These are phyloP conservation scores for Solanum appendiculatum DNA, from an alignment of 257 asterid species.

Conservation along the genomic window DNA sequence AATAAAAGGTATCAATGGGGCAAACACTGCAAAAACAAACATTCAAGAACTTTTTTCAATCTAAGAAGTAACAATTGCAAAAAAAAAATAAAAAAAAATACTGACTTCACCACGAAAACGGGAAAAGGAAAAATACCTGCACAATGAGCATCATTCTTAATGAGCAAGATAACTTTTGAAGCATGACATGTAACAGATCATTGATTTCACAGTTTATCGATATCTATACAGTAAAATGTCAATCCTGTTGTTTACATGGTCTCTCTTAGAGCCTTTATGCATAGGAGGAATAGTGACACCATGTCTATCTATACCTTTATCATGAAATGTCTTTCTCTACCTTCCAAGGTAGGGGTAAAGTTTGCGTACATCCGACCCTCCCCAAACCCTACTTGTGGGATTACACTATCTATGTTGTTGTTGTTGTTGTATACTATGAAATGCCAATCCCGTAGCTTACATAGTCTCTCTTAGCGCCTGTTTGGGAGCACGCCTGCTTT, in stretches of 20 bases:
- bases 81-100: background rate
- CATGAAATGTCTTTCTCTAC: background rate
- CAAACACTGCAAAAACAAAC: conserved; percentile 49
- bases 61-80: background rate
- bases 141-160: background rate
- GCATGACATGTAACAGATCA: background rate
- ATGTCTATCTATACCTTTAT: background rate
- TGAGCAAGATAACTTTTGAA: background rate
- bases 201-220: background rate
- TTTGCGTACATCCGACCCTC: background rate
- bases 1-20: conserved; percentile 69
- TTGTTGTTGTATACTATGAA: background rate
- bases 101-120: background rate
- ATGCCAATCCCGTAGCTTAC: background rate
- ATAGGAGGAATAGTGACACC: background rate
- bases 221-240: background rate
- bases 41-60: background rate
- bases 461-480: background rate
- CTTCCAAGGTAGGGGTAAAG: background rate
- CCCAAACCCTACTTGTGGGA: background rate
- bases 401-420: background rate
- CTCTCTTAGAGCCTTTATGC: background rate
- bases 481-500: background rate
- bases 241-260: background rate
- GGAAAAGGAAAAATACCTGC: background rate